Evolutionary conservation across 2,329 filamentous ascomycete genomes (phyloP), one percentile per base, ranked within the genome.

Genomic region (Trematosphaeria pertusa): DNA sequence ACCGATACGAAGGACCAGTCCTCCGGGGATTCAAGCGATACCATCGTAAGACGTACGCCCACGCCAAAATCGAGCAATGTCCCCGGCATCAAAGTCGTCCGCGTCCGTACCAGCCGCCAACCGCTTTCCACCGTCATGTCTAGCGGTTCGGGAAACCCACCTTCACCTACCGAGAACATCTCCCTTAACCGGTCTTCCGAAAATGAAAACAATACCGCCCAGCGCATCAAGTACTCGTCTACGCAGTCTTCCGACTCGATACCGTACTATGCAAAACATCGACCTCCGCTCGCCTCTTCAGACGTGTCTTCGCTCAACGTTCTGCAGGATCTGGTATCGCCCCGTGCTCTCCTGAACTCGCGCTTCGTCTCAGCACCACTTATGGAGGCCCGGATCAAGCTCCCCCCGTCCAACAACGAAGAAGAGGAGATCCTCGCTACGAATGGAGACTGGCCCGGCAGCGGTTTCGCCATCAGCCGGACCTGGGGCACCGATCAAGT

Each of bases 321-420:
- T 4, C 62, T 75, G 4, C 67, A 75, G 55, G 67, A 73, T 24
- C 64, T 73, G 4, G 72, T 73, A 5, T 69, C 67, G 6, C 63
- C 69, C 0, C 55, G 50, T 17, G 63, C 63, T 3, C 53, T 73
- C 3, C 58, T 72, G 32, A 65, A 60, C 34, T 70, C 68, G 3
- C 63, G 62, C 34, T 72, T 71, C 48, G 65, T 73, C 21, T 70
- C 69, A 10, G 65, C 70, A 5, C 71, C 70, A 11, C 57, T 71
- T 5, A 54, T 72, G 17, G 70, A 73, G 50, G 70, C 70, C 19
- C 60, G 64, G 41, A 71, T 73, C 43, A 60, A 62, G 17, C 55
- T 73, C 18, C 71, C 71, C 1, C 62, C 66, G 0, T 63, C 61
- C 1, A 58, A 68, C 35, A 46, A 50, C 8, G 56, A 68, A 8